phyloP scores from a whole-genome alignment of 257 asterid genomes.

The Leptodermis oblonga region DNA sequence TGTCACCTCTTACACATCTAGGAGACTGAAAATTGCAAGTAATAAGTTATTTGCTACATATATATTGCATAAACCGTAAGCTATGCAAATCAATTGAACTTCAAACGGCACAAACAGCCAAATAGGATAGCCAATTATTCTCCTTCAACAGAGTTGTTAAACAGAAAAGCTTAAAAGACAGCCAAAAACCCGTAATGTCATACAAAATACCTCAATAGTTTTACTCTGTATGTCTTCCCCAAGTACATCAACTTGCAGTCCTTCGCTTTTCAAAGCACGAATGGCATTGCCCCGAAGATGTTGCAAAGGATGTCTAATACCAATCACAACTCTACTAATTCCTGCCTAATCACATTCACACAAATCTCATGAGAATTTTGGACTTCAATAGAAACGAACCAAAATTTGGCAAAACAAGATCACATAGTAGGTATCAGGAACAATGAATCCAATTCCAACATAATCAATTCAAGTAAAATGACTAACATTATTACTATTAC shows the following conservation, averaged over 20 bases:
- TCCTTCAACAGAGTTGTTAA: not conserved
- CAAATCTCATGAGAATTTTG: slow-evolving; percentile 17
- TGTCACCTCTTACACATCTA: not conserved
- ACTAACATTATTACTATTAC: not conserved
- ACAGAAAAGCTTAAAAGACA: not conserved
- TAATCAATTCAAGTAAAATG: not conserved
- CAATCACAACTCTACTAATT: slow-evolving; percentile 79
- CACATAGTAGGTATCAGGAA: not conserved
- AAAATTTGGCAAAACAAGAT: not conserved
- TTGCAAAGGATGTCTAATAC: slow-evolving; percentile 88
- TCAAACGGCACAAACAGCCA: not conserved
- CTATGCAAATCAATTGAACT: not conserved
- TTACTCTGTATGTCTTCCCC: slow-evolving; percentile 79
- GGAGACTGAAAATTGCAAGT: not conserved
- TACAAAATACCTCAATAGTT: slow-evolving; percentile 53
- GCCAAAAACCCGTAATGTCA: not conserved
- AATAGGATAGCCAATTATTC: not conserved
- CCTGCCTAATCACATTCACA: slow-evolving; percentile 70
- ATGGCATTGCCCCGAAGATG: slow-evolving; percentile 89
- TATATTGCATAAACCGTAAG: not conserved
- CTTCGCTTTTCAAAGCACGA: slow-evolving; percentile 75
- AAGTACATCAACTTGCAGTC: slow-evolving; percentile 82
- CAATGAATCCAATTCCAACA: not conserved
- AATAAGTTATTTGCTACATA: not conserved
- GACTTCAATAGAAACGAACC: slow-evolving; percentile 1